Evolutionary conservation across 1,139 yeast species (phyloP), one percentile per base, ranked within the genome.

Genomic region (Magnusiomyces magnusii): DNA sequence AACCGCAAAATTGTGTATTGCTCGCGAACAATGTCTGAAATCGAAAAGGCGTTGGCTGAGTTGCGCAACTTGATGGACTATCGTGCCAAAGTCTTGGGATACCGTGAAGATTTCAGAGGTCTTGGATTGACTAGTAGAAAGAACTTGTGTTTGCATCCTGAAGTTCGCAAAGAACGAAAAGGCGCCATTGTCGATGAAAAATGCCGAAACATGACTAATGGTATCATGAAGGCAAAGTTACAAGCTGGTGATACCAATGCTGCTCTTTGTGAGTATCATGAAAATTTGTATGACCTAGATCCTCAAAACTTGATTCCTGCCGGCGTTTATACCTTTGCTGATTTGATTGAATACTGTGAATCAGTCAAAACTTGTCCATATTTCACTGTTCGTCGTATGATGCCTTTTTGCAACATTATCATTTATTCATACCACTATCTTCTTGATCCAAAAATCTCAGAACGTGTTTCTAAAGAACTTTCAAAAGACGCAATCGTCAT

Each of bases 1-100:
- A 97, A 90, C 67, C 77, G 99, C 52, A 93, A 93, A 76, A 84
- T 93, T 66, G 89, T 93, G 5, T 93, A 93, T 73, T 93, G 99
- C 73, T 93, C 99, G 3, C 98, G 99, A 80, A 93, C 99, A 44
- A 93, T 93, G 99, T 89, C 97, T 10, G 99, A 93, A 76, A 93
- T 93, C 70, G 99, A 93, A 75, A 93, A 93, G 75, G 98, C 99
- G 0, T 76, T 93, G 71, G 90, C 92, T n/a, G 99, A 93, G 75
- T 78, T 95, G 76, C 86, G 88, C 64, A 85, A 83, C 58, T 77
- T 93, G 66, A 93, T 93, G 99, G 89, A 83, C 58, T 93, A 80
- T 70, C 79, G 99, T 63, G 75, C 93, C 2, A 78, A 82, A 59
- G 96, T 89, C 69, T 77, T 93, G 59, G 98, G 98, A 0, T 83